Evolutionary conservation across 352 stramenopile species (phyloP).

Genomic region (Phytophthora pseudosyringae): DNA sequence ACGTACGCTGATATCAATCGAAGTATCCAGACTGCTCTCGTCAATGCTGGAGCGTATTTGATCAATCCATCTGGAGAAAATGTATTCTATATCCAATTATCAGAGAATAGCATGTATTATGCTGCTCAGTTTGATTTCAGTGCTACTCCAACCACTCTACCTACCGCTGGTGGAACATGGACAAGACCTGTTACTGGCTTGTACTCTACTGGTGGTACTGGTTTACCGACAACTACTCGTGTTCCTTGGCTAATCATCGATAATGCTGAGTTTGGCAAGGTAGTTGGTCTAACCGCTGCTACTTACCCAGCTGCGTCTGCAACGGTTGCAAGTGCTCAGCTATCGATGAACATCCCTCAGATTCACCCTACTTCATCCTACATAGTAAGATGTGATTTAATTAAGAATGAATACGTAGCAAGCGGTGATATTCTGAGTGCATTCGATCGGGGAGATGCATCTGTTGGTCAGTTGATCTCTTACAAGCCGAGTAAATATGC

Average conservation of each 20-base stretch:
- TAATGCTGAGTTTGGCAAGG: slow-evolving; percentile 24
- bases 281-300: slow-evolving; percentile 10
- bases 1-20: no score
- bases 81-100: slow-evolving; percentile 15
- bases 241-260: slow-evolving; percentile 26
- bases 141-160: slow-evolving; percentile 9
- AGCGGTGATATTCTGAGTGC: slow-evolving; percentile 19
- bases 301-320: slow-evolving; percentile 22
- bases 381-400: slow-evolving; percentile 23
- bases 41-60: no score
- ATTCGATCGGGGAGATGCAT: slow-evolving; percentile 20
- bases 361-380: slow-evolving; percentile 13
- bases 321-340: slow-evolving; percentile 4
- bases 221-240: slow-evolving; percentile 16
- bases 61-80: no score
- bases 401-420: slow-evolving; percentile 27
- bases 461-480: slow-evolving; percentile 9
- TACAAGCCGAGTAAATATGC: slow-evolving; percentile 24
- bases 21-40: no score
- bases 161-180: slow-evolving; percentile 4
- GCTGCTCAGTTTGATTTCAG: slow-evolving; percentile 20
- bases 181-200: slow-evolving; percentile 15
- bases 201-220: slow-evolving; percentile 21
- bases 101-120: slow-evolving; percentile 15
- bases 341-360: slow-evolving; percentile 23